Percentiles rank a stretch among this genome's conserved stretches.
phyloP scores from a whole-genome alignment of 768 basidiomycete genomes.

The Russula brevipes region DNA sequence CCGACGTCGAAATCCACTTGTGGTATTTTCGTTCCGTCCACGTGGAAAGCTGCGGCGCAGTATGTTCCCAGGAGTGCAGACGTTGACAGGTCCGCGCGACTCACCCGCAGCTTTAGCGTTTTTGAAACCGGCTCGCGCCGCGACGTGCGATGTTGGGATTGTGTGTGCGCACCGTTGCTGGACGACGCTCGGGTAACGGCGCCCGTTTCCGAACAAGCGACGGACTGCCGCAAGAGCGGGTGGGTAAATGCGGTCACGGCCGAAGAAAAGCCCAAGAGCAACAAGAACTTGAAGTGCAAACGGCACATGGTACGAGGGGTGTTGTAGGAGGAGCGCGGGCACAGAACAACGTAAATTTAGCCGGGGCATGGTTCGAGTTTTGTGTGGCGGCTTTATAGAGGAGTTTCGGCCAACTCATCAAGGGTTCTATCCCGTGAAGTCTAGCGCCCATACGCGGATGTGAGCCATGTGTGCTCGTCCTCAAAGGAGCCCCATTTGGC shows the following conservation, averaged over 20 bases:
- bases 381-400: constrained; percentile 12
- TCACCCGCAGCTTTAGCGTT: constrained; percentile 10
- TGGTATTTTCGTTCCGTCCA: constrained; percentile 18
- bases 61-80: not conserved
- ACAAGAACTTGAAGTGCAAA: not conserved
- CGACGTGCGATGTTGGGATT: not conserved
- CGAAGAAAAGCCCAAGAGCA: constrained; percentile 2
- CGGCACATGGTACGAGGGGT: not conserved
- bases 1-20: constrained; percentile 24
- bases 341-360: not conserved
- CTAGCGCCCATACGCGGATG: not conserved
- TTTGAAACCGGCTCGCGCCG: not conserved
- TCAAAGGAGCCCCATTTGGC: not conserved
- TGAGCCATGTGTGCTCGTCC: no score
- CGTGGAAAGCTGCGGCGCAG: constrained; percentile 10
- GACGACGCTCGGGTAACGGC: not conserved
- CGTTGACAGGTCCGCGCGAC: not conserved
- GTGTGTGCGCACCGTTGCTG: not conserved
- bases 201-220: not conserved
- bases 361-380: no score
- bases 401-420: not conserved
- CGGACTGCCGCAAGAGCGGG: not conserved
- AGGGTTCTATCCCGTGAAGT: no score
- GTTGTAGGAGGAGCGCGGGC: no score
- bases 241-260: not conserved